phyloP scores from a whole-genome alignment of 2,329 filamentous ascomycete species.

The Eutypa lata region DNA sequence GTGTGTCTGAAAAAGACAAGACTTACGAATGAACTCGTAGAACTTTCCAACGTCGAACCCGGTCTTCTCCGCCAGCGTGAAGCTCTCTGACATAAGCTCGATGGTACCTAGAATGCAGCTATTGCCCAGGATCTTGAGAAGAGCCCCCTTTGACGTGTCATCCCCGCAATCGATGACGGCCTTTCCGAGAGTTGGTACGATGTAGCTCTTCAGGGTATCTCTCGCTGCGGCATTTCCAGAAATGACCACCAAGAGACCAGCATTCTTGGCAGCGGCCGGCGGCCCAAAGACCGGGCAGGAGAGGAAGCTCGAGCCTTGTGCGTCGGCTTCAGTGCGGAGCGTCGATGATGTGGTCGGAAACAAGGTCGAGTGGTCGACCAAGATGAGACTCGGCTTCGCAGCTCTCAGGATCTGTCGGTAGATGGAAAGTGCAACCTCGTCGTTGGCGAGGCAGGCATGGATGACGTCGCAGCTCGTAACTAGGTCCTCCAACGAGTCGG shows the following conservation, averaged over 20 bases:
- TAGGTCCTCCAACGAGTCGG: conserved; percentile 7
- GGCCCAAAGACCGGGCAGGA: conserved; percentile 6
- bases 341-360: conserved; percentile 2
- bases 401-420: conserved; percentile 6
- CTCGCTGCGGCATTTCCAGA: conserved; percentile 1
- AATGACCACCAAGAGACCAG: conserved; percentile 2
- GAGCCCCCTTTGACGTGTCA: conserved; percentile 4
- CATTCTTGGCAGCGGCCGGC: conserved; percentile 2
- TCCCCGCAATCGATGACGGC: conserved; percentile 4
- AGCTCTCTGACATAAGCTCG: conserved; percentile 9
- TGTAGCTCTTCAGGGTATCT: conserved; percentile 1
- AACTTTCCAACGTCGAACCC: conserved; percentile 7
- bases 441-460: conserved; percentile 9
- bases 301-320: conserved; percentile 3
- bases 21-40: conserved; percentile 11
- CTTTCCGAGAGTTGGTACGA: conserved; percentile 3
- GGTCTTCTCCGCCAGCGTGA: conserved; percentile 9
- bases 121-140: conserved; percentile 9
- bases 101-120: conserved; percentile 10
- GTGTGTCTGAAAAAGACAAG: background rate
- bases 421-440: conserved; percentile 9
- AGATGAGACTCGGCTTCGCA: conserved; percentile 2
- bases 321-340: conserved; percentile 1
- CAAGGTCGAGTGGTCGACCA: conserved; percentile 6
- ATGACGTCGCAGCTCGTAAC: conserved; percentile 5